phyloP scores from a whole-genome alignment of 345 rosid genomes.

The Gossypium bickii region DNA sequence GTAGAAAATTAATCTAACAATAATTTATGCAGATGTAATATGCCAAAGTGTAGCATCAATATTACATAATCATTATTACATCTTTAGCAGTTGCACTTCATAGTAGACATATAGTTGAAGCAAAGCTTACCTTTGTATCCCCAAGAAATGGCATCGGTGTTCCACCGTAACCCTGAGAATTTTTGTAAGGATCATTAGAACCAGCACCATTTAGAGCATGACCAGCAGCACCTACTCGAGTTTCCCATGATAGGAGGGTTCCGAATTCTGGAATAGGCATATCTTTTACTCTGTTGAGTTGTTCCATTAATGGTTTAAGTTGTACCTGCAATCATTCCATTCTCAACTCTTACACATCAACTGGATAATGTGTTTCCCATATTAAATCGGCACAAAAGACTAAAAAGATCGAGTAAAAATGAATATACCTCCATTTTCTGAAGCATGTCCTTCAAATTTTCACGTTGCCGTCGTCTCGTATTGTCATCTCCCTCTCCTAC shows the following conservation, averaged over 20 bases:
- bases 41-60: constrained; percentile 3
- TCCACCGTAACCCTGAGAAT: constrained; percentile 68
- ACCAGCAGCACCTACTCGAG: constrained; percentile 67
- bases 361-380: neutral
- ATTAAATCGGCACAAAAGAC: neutral
- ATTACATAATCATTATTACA: neutral
- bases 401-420: neutral
- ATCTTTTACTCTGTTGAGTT: constrained; percentile 77
- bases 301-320: constrained; percentile 68
- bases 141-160: constrained; percentile 91
- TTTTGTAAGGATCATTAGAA: constrained; percentile 69
- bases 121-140: constrained; percentile 63
- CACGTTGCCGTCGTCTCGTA: constrained; percentile 75
- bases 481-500: constrained; percentile 88
- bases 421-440: constrained; percentile 64
- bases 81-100: constrained; percentile 17
- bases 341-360: neutral
- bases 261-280: constrained; percentile 72
- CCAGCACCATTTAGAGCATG: constrained; percentile 55
- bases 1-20: constrained; percentile 1
- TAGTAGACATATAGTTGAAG: neutral
- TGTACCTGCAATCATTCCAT: constrained; percentile 54
- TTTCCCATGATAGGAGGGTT: constrained; percentile 80
- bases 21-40: neutral
- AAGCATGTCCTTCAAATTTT: constrained; percentile 73